Evolutionary conservation across 176 grass and related monocot genomes (phyloP).

Genomic region (Eleusine indica): DNA sequence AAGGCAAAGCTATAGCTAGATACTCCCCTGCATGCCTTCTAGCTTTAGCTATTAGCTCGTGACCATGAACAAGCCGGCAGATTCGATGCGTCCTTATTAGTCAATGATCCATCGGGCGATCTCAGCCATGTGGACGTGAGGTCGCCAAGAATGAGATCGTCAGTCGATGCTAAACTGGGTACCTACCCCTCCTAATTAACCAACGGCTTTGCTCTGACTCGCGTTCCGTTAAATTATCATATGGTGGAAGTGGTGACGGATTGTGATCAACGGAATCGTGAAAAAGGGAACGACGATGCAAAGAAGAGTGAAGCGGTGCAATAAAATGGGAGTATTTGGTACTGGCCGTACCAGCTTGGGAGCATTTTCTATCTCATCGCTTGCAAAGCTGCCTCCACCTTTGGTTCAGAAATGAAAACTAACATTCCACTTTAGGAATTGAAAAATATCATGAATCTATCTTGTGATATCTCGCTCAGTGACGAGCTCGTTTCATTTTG

Average conservation of each 20-base stretch:
- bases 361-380: constrained; percentile 40
- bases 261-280: constrained; percentile 25
- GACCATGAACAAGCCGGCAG: background rate
- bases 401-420: background rate
- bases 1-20: background rate
- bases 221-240: background rate
- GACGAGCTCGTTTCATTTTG: background rate
- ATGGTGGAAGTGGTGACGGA: background rate
- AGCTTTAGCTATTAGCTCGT: background rate
- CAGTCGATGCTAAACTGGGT: background rate
- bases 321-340: background rate
- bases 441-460: background rate
- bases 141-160: background rate
- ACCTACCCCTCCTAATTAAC: background rate
- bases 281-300: constrained; percentile 29
- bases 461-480: background rate
- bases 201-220: constrained; percentile 13
- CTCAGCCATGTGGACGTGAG: background rate
- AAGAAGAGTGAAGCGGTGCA: background rate
- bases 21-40: background rate
- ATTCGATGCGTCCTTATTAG: constrained; percentile 13
- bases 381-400: constrained; percentile 24
- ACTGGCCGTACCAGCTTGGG: constrained; percentile 17
- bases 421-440: background rate
- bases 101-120: background rate